Base-by-base conservation (phyloP, 805 yeast genomes). In the Pichia ethanolica region DNA sequence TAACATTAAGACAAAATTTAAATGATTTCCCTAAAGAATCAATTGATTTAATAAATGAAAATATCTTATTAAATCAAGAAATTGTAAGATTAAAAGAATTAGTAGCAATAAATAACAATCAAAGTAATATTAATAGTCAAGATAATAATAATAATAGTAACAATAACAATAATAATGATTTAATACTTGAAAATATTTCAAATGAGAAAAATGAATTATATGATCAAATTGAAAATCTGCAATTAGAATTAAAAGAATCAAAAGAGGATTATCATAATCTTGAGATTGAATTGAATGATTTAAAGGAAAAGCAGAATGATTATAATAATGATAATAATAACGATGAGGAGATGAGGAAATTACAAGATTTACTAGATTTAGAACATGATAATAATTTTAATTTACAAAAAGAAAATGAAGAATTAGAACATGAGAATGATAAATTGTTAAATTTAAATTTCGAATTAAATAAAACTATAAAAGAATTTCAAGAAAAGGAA, bases 21-120 rank as follows among this genome's bases (percentile, higher is more conserved):
- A 68, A 67, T 42, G 69, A 66, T n/a, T 63, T 74, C n/a, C 78
- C 79, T 0, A 62, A 59, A 37, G 75, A 72, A 47, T 68, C 70
- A 35, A 55, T 60, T 2, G 69, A 67, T 6, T 47, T 74, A 45
- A 62, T 73, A 32, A 48, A 51, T 14, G 50, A 56, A 33, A 50
- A 46, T 28, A 53, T 50, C 5, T n/a, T 26, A 5, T 44, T 53
- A 11, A 52, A 50, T 28, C 46, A 53, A 27, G 39, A 55, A 43
- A 10, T 56, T 5, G 8, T 55, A 1, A 30, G 39, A 13, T 25
- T 55, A 3, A 42, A 37, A 30, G 46, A 46, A 26, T 11, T 46
- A 27, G 3, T 46, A 5, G 26, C 27, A 14, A 28, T 44, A 28
- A 27, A 30, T 8, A 28, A n/a, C 5, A 48, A 11, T 9, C 38